Evolutionary conservation across 208 protist species (phyloP).

Genomic region (Trypanosoma conorhini): DNA sequence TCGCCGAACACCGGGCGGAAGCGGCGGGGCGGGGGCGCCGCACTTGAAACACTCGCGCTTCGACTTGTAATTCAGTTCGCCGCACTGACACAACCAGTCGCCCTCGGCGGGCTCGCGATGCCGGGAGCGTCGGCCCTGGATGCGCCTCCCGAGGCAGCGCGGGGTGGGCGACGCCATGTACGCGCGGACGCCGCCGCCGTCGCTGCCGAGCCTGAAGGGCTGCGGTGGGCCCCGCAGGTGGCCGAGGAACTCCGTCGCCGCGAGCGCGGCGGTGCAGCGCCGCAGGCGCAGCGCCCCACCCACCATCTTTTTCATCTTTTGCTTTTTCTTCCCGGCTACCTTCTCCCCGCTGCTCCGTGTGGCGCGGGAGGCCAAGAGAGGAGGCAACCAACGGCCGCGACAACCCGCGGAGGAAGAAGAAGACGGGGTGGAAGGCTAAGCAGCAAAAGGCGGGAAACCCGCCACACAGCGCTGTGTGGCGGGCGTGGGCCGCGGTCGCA

Average conservation of each 20-base stretch:
- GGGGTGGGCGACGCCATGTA: slow-evolving; percentile 7
- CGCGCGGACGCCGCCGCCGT: neutral
- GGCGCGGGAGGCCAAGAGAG: neutral
- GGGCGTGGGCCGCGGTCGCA: too few species aligned
- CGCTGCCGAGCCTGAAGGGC: neutral
- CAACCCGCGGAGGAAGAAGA: neutral
- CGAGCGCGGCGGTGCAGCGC: neutral
- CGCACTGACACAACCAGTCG: slow-evolving; percentile 90
- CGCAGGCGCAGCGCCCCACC: slow-evolving; percentile 1
- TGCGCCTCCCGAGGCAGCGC: slow-evolving; percentile 43
- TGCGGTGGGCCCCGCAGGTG: neutral
- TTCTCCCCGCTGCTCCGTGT: neutral
- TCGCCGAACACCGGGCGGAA: slow-evolving; percentile 82
- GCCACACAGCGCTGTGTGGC: too few species aligned
- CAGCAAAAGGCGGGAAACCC: neutral
- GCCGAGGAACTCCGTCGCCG: neutral
- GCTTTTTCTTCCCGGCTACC: neutral
- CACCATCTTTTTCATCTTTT: neutral
- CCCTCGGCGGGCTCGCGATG: slow-evolving; percentile 74
- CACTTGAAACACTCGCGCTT: slow-evolving; percentile 93
- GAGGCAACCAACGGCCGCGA: neutral
- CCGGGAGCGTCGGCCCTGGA: slow-evolving; percentile 41
- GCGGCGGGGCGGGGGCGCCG: slow-evolving; percentile 79
- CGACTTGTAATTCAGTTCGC: slow-evolving; percentile 81
- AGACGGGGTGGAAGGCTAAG: too few species aligned